phyloP scores from a whole-genome alignment of 306 rosid genomes.

The Rosa lucieae region DNA sequence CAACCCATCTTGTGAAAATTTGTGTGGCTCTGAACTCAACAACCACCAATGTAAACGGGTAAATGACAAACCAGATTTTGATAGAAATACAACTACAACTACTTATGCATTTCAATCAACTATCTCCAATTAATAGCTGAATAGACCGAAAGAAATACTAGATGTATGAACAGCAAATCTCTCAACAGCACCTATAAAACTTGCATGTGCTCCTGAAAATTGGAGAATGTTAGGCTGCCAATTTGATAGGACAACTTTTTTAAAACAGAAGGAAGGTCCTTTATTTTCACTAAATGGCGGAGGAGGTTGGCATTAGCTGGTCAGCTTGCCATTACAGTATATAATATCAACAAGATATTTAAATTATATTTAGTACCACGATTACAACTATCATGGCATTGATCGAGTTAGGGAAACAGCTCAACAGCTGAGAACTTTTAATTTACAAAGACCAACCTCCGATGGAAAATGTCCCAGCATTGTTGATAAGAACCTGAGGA shows the following conservation, averaged over 20 bases:
- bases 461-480: conserved; percentile 91
- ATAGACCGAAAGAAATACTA: neutral
- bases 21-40: conserved; percentile 71
- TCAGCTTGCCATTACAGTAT: neutral
- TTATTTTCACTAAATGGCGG: neutral
- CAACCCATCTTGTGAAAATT: conserved; percentile 83
- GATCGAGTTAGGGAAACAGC: conserved; percentile 4
- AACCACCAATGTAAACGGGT: conserved; percentile 22
- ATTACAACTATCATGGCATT: neutral
- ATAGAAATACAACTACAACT: too few species aligned
- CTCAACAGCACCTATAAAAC: neutral
- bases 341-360: neutral
- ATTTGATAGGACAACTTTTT: neutral
- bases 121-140: neutral
- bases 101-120: too few species aligned
- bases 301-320: neutral
- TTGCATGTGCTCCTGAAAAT: neutral
- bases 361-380: neutral
- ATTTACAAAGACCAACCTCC: conserved; percentile 57
- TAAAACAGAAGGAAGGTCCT: neutral
- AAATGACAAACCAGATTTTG: neutral
- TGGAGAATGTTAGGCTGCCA: neutral
- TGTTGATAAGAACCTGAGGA: conserved; percentile 76
- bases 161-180: neutral
- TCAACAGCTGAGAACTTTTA: neutral